A percentile compares a stretch with the other conserved stretches of the same genome.
Conservation (phyloP, 768 basidiomycete genomes). For the Russula earlei region DNA sequence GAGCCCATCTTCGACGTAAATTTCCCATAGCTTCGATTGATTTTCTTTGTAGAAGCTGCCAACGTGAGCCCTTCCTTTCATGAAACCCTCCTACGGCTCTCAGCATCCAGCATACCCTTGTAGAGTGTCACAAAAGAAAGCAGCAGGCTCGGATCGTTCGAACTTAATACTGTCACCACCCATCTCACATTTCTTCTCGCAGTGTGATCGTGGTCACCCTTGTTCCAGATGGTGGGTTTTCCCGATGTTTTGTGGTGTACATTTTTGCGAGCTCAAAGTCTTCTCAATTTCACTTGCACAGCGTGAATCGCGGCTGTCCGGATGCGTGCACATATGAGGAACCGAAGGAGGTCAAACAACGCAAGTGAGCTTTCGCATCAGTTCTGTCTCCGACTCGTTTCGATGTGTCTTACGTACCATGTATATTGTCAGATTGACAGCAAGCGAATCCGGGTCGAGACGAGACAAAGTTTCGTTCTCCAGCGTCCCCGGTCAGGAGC, state of each 20-base stretch:
- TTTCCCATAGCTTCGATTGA: background rate
- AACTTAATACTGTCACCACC: background rate
- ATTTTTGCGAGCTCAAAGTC: background rate
- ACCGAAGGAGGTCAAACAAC: conserved; percentile 6
- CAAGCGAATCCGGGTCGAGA: background rate
- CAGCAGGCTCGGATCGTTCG: conserved; percentile 18
- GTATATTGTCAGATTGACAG: conserved; percentile 1
- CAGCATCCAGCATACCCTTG: background rate
- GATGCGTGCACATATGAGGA: conserved; percentile 20
- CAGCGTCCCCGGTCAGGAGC: background rate
- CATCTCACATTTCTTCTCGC: background rate
- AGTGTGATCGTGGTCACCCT: conserved; percentile 24
- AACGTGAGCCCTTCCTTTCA: conserved; percentile 9
- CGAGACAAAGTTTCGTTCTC: background rate
- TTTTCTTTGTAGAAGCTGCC: conserved; percentile 14
- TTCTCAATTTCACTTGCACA: background rate
- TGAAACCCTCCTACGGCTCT: background rate
- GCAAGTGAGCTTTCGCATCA: conserved; percentile 8
- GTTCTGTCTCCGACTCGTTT: too few relatives aligned
- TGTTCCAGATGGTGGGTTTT: conserved; percentile 21
- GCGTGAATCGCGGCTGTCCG: conserved; percentile 18
- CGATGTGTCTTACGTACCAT: background rate
- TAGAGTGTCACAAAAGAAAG: conserved; percentile 23
- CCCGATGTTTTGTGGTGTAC: background rate
- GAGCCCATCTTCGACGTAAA: background rate